Conservation (phyloP, 176 grass and related monocot genomes). For the Oryza glumipatula region DNA sequence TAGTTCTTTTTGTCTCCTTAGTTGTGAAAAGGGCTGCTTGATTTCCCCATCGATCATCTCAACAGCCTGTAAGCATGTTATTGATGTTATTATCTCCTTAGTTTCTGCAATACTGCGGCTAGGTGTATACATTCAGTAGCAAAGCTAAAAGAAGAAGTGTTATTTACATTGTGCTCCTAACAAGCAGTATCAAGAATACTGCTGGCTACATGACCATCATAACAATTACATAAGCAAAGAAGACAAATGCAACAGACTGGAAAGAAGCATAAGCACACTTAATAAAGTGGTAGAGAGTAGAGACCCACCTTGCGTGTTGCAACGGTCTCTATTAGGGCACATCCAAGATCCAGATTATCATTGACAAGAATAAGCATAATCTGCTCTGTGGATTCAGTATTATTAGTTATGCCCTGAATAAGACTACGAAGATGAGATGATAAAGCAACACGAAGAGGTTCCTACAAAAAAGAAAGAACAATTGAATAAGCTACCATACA, state of each 20-base stretch:
- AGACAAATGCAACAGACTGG: background rate
- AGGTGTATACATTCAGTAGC: background rate
- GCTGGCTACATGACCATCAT: background rate
- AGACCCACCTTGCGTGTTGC: conserved; percentile 82
- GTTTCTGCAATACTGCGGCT: background rate
- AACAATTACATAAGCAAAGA: conserved; percentile 9
- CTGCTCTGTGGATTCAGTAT: conserved; percentile 72
- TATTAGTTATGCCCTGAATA: conserved; percentile 77
- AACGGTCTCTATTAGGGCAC: conserved; percentile 93
- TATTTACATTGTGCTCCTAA: background rate
- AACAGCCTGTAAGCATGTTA: conserved; percentile 60
- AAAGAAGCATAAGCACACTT: background rate
- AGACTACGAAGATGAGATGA: conserved; percentile 82
- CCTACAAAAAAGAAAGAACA: conserved; percentile 52
- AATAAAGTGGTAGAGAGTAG: conserved; percentile 24
- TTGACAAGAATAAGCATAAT: conserved; percentile 81
- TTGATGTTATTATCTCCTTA: conserved; percentile 21
- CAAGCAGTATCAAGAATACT: conserved; percentile 10
- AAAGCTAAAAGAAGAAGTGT: conserved; percentile 7
- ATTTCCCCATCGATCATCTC: conserved; percentile 94
- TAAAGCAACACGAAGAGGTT: conserved; percentile 87
- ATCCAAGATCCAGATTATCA: conserved; percentile 98
- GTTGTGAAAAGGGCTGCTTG: conserved; percentile 64
- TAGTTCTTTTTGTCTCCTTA: conserved; percentile 79
- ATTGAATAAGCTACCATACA: background rate